Evolutionary conservation across 164 flowering plant genomes (phyloP).

Genomic region (Vitis rotundifolia): DNA sequence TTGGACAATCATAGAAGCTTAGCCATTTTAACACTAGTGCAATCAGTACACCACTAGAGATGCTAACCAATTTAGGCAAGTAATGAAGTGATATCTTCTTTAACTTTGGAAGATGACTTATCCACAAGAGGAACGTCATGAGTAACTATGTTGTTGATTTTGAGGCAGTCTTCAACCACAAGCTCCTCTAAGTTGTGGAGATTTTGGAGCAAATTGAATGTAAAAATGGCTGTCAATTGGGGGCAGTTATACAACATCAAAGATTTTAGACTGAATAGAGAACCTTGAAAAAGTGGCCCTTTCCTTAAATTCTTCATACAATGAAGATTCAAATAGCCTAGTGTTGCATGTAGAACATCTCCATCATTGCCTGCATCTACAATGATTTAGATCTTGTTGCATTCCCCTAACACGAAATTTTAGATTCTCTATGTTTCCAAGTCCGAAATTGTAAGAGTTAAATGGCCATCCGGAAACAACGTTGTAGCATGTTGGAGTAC

Average conservation of each 20-base stretch:
- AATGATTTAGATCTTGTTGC: neutral
- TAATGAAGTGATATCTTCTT: constrained; percentile 8
- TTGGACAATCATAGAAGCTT: constrained; percentile 9
- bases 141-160: neutral
- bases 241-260: constrained; percentile 6
- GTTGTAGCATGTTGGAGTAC: neutral
- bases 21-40: neutral
- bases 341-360: neutral
- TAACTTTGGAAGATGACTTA: constrained; percentile 5
- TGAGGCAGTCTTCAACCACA: constrained; percentile 4
- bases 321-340: neutral
- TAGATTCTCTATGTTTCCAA: constrained; percentile 3
- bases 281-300: neutral
- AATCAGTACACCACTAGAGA: constrained; percentile 2
- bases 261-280: neutral
- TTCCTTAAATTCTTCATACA: neutral
- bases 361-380: neutral
- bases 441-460: neutral
- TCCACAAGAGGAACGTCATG: neutral
- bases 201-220: neutral
- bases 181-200: constrained; percentile 9
- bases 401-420: neutral
- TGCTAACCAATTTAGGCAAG: constrained; percentile 9
- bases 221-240: neutral
- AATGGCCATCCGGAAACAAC: neutral